phyloP scores from a whole-genome alignment of 129 eudicot genomes.

The Deinandra increscens region DNA sequence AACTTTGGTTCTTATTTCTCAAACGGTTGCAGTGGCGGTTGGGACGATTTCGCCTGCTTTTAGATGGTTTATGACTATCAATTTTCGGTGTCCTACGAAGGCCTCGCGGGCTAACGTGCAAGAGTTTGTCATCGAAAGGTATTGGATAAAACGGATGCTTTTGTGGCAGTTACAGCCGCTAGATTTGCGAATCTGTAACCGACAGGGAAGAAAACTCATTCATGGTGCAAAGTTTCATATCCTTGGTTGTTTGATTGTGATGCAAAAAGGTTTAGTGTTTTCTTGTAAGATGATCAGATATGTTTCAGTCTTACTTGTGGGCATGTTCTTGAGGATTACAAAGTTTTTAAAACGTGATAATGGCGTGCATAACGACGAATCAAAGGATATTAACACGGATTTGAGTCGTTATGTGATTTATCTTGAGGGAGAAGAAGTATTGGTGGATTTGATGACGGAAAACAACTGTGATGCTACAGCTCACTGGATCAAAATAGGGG shows the following conservation, averaged over 20 bases:
- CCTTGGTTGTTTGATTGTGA: constrained; percentile 32
- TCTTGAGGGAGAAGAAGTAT: constrained; percentile 73
- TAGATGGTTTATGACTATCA: constrained; percentile 56
- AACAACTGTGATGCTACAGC: constrained; percentile 42
- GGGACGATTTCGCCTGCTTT: constrained; percentile 64
- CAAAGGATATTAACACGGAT: constrained; percentile 14
- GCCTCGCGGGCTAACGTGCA: constrained; percentile 19
- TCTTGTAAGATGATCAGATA: constrained; percentile 45
- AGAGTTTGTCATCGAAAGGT: constrained; percentile 47
- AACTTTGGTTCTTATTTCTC: constrained; percentile 38
- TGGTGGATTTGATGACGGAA: constrained; percentile 52
- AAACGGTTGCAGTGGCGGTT: constrained; percentile 42
- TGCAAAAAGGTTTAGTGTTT: constrained; percentile 40
- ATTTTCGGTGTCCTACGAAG: constrained; percentile 39
- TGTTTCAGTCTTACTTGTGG: constrained; percentile 28
- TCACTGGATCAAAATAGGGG: constrained; percentile 55
- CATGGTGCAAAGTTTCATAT: constrained; percentile 31
- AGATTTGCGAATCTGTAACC: constrained; percentile 18
- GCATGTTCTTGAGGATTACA: constrained; percentile 25
- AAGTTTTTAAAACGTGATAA: constrained; percentile 15
- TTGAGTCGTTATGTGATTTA: constrained; percentile 59
- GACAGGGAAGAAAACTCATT: constrained; percentile 39
- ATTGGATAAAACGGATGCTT: constrained; percentile 42
- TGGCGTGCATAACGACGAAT: constrained; percentile 14
- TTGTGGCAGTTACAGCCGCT: constrained; percentile 52